Evolutionary conservation across 768 basidiomycete species (phyloP).

Genomic region (Suillus alpinus): DNA sequence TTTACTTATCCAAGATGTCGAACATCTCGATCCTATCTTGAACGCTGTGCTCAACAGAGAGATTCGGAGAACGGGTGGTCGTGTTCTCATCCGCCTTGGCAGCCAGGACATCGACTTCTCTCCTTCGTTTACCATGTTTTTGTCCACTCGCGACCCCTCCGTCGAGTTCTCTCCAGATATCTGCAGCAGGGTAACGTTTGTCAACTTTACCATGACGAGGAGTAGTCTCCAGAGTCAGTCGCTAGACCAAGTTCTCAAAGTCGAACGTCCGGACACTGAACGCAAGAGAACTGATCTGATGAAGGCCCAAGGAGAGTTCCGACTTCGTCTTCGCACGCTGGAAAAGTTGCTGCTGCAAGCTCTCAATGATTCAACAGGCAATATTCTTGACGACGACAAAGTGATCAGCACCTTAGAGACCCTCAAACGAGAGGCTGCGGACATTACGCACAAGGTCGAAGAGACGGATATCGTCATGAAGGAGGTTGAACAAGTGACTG

Average conservation of each 20-base stretch:
- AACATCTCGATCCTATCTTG: conserved; percentile 94
- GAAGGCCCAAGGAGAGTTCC: conserved; percentile 98
- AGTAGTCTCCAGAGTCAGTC: conserved; percentile 99
- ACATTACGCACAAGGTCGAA: conserved; percentile 92
- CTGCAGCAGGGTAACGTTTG: conserved; percentile 94
- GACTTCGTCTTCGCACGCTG: conserved; percentile 84
- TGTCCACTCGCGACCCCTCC: conserved; percentile 94
- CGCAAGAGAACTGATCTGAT: conserved; percentile 93
- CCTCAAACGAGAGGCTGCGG: conserved; percentile 92
- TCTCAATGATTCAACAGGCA: conserved; percentile 93
- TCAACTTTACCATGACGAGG: conserved; percentile 98
- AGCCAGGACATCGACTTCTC: conserved; percentile 99
- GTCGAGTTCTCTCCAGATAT: conserved; percentile 98
- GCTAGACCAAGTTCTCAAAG: conserved; percentile 93
- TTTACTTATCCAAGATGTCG: conserved; percentile 95
- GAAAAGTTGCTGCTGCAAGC: conserved; percentile 93
- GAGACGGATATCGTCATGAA: conserved; percentile 95
- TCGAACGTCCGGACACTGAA: conserved; percentile 96
- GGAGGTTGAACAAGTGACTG: conserved; percentile 94
- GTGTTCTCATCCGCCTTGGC: conserved; percentile 93
- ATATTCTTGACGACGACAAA: conserved; percentile 98
- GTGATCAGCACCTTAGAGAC: conserved; percentile 96
- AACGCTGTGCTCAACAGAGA: conserved; percentile 98
- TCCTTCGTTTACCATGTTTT: conserved; percentile 99
- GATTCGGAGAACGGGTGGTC: conserved; percentile 92